Evolutionary conservation across 2,329 filamentous ascomycete species (phyloP).

Genomic region (Trichoderma breve): DNA sequence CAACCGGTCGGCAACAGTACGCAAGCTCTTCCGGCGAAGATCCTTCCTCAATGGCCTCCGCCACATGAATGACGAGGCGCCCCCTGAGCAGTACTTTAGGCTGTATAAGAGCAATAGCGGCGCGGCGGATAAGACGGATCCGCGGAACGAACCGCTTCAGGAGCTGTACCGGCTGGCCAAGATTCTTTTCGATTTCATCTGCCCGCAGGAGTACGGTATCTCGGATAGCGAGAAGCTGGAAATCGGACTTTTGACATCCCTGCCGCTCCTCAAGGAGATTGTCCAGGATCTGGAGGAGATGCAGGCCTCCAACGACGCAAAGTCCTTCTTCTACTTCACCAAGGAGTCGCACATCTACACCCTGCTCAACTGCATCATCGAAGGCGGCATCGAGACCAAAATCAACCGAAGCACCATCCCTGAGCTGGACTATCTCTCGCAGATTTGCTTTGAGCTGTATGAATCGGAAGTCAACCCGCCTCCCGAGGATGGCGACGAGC

Average conservation of each 20-base stretch:
- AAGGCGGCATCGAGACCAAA: conserved; percentile 95
- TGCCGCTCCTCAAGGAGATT: conserved; percentile 93
- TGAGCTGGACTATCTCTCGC: conserved; percentile 93
- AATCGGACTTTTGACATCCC: conserved; percentile 88
- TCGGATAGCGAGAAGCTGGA: conserved; percentile 96
- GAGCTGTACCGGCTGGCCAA: conserved; percentile 94
- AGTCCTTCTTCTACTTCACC: conserved; percentile 98
- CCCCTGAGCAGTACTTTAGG: conserved; percentile 78
- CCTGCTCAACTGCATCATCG: conserved; percentile 93
- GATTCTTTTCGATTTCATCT: conserved; percentile 96
- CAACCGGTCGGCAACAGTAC: conserved; percentile 37
- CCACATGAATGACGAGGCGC: conserved; percentile 53
- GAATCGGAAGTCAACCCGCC: conserved; percentile 76
- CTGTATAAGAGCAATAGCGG: conserved; percentile 74
- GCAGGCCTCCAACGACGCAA: conserved; percentile 89
- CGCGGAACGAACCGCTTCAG: conserved; percentile 79
- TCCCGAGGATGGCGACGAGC: conserved; percentile 51
- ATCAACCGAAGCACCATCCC: conserved; percentile 94
- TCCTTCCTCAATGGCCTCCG: conserved; percentile 58
- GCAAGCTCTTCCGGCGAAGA: conserved; percentile 56
- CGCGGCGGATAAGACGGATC: conserved; percentile 71
- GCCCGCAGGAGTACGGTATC: conserved; percentile 97
- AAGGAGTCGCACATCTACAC: conserved; percentile 99
- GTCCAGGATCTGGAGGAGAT: conserved; percentile 96
- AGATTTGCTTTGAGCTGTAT: conserved; percentile 98